Conservation (phyloP, 1,139 yeast genomes). For the Taphrina sp. region DNA sequence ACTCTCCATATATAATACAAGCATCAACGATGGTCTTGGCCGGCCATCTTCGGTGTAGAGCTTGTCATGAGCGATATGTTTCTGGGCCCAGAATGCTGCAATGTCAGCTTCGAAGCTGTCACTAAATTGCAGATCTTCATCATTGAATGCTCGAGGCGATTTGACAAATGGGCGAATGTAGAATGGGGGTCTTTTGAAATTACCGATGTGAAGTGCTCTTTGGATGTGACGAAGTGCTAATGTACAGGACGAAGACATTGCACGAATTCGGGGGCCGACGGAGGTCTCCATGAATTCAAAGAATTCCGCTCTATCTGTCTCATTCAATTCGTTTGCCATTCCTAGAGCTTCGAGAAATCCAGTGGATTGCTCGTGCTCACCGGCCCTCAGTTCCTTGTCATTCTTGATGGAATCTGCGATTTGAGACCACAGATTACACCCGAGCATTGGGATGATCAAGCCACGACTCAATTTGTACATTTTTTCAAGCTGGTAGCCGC, state of each 20-base stretch:
- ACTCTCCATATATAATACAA: constrained; percentile 21
- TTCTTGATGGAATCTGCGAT: constrained; percentile 1
- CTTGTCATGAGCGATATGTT: constrained; percentile 1
- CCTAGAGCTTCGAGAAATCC: constrained; percentile 11
- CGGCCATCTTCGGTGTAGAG: neutral
- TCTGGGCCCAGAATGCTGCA: constrained; percentile 25
- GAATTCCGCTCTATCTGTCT: constrained; percentile 5
- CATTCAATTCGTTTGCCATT: neutral
- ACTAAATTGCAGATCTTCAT: constrained; percentile 4
- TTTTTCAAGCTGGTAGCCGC: constrained; percentile 22
- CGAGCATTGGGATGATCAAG: constrained; percentile 21
- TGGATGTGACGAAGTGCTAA: constrained; percentile 22
- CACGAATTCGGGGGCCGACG: constrained; percentile 17
- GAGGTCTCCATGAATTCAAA: constrained; percentile 12
- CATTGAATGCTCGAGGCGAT: constrained; percentile 1
- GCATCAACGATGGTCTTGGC: neutral
- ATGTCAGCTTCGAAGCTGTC: constrained; percentile 23
- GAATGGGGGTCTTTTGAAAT: constrained; percentile 17
- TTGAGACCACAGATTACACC: constrained; percentile 26
- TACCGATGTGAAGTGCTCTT: constrained; percentile 18
- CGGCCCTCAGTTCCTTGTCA: neutral
- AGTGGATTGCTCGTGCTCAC: neutral
- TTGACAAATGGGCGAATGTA: constrained; percentile 2
- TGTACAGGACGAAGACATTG: constrained; percentile 11
- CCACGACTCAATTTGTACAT: constrained; percentile 12